These are phyloP conservation scores for Cryphonectria radicalis DNA, from an alignment of 2,329 filamentous ascomycete genomes.

Conservation along the genomic window DNA sequence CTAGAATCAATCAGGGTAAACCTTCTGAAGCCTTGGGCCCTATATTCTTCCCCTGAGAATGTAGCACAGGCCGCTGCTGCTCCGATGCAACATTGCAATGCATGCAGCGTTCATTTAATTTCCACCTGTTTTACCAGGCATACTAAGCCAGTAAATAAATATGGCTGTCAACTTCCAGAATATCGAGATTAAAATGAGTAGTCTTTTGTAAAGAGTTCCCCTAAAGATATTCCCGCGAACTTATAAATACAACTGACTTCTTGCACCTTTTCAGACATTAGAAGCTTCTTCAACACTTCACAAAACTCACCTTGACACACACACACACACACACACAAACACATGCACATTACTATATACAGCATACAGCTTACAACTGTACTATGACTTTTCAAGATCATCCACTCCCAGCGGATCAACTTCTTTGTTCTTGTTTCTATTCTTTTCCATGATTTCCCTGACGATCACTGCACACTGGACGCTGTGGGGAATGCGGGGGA, in stretches of 20 bases:
- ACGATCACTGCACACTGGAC: not conserved
- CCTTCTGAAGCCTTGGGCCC: not conserved
- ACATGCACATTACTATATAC: not conserved
- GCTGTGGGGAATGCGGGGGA: slow-evolving; percentile 13
- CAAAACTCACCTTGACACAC: not conserved
- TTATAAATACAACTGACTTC: not conserved
- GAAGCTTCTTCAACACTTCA: no score
- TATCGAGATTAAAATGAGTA: not conserved
- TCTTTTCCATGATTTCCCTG: not conserved
- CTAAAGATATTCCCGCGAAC: no score
- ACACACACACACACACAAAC: not conserved
- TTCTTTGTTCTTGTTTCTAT: not conserved
- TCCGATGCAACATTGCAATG: not conserved
- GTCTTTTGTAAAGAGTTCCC: not conserved
- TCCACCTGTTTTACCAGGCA: not conserved
- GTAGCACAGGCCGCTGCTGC: not conserved
- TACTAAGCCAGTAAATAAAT: not conserved
- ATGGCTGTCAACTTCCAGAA: not conserved
- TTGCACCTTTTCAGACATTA: not conserved
- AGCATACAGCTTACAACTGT: not conserved
- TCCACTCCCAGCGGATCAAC: not conserved
- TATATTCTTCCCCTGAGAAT: not conserved
- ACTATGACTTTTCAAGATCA: not conserved
- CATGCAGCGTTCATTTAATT: not conserved
- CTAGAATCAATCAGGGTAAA: not conserved